These are phyloP conservation scores for Pinus albicaulis DNA, from an alignment of 75 land plant genomes.

Conservation along the genomic window DNA sequence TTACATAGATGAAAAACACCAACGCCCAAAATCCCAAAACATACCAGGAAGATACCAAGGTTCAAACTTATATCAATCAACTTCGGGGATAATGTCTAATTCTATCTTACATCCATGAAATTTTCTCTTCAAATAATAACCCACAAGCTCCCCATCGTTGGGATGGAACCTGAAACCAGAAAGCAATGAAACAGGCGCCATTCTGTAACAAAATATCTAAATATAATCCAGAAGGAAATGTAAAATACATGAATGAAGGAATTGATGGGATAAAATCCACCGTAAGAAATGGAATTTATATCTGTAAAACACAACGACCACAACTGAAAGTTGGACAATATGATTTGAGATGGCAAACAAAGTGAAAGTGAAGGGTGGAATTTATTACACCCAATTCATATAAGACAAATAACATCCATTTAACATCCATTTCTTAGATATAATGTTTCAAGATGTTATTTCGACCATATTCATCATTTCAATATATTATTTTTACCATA, in stretches of 20 bases:
- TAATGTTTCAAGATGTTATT: too few relatives aligned
- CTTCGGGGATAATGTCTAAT: conserved; percentile 60
- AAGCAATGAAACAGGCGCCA: conserved; percentile 45
- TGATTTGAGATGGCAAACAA: neutral
- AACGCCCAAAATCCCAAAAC: neutral
- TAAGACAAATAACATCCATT: too few relatives aligned
- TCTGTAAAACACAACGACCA: neutral
- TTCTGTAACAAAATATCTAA: neutral
- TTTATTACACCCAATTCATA: neutral
- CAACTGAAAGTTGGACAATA: neutral
- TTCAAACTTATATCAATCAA: conserved; percentile 80
- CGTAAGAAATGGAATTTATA: conserved; percentile 2
- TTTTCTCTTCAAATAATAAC: conserved; percentile 64
- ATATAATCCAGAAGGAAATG: neutral
- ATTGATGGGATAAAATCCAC: neutral
- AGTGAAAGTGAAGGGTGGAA: neutral
- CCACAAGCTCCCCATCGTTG: conserved; percentile 61
- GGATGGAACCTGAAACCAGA: conserved; percentile 55
- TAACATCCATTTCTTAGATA: too few relatives aligned
- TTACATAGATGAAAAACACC: neutral
- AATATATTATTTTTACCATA: too few relatives aligned
- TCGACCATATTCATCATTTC: too few relatives aligned
- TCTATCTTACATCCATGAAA: conserved; percentile 43
- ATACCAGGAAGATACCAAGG: conserved; percentile 83
- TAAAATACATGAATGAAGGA: neutral